A percentile compares a stretch with the other conserved stretches of the same genome.
Conservation (phyloP, 257 asterid genomes). For the Solanum clarkiae region DNA sequence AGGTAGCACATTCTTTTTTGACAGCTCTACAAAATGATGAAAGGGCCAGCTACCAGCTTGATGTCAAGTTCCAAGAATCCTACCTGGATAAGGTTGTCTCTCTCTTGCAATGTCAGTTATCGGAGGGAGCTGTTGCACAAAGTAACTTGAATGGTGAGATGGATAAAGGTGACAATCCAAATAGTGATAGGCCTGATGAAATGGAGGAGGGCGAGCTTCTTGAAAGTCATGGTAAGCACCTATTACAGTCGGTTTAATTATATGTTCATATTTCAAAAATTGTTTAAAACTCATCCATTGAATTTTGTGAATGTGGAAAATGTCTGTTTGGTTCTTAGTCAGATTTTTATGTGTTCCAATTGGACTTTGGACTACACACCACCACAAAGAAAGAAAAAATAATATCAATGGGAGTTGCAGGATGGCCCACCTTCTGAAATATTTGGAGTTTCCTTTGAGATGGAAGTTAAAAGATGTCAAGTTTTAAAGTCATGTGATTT, state of each 20-base stretch:
- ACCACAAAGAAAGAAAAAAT: neutral
- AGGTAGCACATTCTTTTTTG: slow-evolving; percentile 87
- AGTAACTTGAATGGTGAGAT: slow-evolving; percentile 22
- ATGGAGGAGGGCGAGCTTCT: slow-evolving; percentile 97
- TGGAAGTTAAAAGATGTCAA: neutral
- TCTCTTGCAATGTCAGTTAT: slow-evolving; percentile 79
- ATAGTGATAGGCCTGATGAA: slow-evolving; percentile 42
- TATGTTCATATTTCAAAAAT: neutral
- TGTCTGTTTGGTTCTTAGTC: neutral
- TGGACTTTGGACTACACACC: neutral
- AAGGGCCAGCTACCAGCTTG: slow-evolving; percentile 90
- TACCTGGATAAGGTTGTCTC: slow-evolving; percentile 75
- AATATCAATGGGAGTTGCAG: neutral
- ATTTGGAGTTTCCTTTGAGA: neutral
- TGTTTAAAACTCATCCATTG: neutral
- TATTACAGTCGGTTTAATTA: neutral
- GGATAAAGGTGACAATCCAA: slow-evolving; percentile 16
- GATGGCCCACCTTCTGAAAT: neutral
- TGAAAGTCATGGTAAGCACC: slow-evolving; percentile 52
- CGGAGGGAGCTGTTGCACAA: slow-evolving; percentile 82
- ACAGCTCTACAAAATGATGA: slow-evolving; percentile 94
- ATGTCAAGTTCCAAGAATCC: slow-evolving; percentile 96
- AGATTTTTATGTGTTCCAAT: neutral
- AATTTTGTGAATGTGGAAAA: neutral
- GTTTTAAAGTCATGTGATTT: neutral